Base-by-base conservation (phyloP, 2,329 filamentous ascomycete genomes). In the Drechslerella dactyloides region DNA sequence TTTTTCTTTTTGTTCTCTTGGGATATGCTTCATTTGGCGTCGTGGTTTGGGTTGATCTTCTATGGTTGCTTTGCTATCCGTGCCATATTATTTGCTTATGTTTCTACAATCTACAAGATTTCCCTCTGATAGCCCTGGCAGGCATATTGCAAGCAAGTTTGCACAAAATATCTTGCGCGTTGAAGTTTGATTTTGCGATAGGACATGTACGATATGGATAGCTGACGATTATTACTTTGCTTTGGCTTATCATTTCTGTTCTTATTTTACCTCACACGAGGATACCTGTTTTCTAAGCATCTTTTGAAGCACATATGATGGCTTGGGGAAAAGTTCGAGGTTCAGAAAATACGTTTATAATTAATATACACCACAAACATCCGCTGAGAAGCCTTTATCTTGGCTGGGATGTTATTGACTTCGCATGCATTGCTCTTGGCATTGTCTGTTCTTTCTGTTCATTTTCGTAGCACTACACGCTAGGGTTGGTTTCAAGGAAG, bases 241-340 rank as follows among this genome's bases (percentile, higher is more conserved):
- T 37, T 11, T 40, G 40, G 21, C 23, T 55, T 33, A 27, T 48
- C 19, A 8, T 55, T 62, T 63, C 27, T 13, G 27, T 58, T 53
- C 23, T 24, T 30, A 35, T 23, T 42, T 37, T 61, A 11, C 4
- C 17, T 35, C 48, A 51, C 51, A 52, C 59, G 48, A 60, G 37
- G 62, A 59, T 60, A 35, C 40, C 42, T 53, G 48, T 46, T 37
- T 21, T n/a, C n/a, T n/a, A n/a, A n/a, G 11, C 24, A 17, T 7
- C 46, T 46, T 40, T 19, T 46, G 33, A 50, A 50, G 42, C 24
- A 50, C 4, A 17, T 23, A 23, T 21, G 19, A 51, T 51, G 11
- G 11, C 10, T 19, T 3, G 24, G 46, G 46, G 46, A 13, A 19
- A 24, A 24, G 46, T 19, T 51, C 21, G 4, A 58, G 46, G 10